Conservation (phyloP, 192 early-diverging fungal genomes). For the Rhizophagus clarus region DNA sequence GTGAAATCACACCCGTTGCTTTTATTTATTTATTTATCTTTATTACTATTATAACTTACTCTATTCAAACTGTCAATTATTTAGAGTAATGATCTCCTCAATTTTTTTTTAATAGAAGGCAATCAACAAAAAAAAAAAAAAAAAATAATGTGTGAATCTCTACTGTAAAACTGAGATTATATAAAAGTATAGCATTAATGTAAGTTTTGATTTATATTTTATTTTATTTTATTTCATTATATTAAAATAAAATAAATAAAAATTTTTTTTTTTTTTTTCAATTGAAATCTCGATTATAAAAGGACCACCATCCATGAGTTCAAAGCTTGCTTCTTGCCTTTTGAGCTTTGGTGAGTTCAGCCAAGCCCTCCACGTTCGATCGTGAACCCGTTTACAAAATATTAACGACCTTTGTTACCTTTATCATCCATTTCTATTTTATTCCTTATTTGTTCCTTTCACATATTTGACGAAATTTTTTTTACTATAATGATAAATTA, state of each 20-base stretch:
- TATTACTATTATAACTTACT: too few species aligned
- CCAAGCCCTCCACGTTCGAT: background rate
- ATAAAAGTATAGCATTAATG: too few species aligned
- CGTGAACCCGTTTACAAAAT: slow-evolving; percentile 7
- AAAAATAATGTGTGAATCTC: too few species aligned
- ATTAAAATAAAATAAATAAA: background rate
- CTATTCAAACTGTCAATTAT: too few species aligned
- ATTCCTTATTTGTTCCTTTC: too few species aligned
- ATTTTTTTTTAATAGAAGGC: too few species aligned
- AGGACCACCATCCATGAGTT: background rate
- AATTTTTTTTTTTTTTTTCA: background rate
- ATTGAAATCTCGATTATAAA: background rate
- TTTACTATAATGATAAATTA: background rate
- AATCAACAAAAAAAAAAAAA: too few species aligned
- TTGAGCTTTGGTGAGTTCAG: background rate
- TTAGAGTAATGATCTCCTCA: too few species aligned
- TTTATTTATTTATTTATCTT: too few species aligned
- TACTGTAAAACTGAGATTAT: too few species aligned
- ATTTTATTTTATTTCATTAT: background rate
- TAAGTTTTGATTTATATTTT: too few species aligned
- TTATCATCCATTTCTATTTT: background rate
- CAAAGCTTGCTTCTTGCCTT: background rate
- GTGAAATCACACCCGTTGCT: too few species aligned
- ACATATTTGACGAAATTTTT: background rate
- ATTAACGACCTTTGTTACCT: background rate